phyloP scores from a whole-genome alignment of 2,329 filamentous ascomycete genomes.

The Sporothrix schenckii region DNA sequence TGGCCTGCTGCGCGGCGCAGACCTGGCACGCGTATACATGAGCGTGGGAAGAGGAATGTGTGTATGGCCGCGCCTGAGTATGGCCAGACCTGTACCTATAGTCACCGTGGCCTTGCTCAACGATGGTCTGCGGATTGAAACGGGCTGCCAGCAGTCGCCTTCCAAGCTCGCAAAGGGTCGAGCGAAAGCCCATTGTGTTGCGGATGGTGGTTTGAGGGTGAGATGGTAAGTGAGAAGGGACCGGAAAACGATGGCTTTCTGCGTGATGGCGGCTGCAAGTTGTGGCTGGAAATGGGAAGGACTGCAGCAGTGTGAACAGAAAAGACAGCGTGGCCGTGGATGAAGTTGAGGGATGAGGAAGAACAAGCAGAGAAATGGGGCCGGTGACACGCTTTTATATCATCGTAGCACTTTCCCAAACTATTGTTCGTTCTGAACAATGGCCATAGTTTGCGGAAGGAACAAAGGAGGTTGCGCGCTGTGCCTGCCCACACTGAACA shows the following conservation, averaged over 20 bases:
- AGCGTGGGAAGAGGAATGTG: not conserved
- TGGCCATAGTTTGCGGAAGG: not conserved
- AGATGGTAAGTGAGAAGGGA: not conserved
- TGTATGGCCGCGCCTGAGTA: not conserved
- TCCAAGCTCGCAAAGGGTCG: not conserved
- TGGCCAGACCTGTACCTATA: not conserved
- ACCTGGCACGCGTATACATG: conserved; percentile 9
- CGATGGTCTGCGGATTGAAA: not conserved
- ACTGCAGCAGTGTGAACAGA: not conserved
- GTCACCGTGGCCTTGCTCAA: not conserved
- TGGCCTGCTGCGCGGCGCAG: conserved; percentile 12
- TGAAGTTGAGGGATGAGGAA: not conserved
- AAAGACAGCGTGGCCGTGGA: conserved; percentile 2
- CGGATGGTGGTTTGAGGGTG: not conserved
- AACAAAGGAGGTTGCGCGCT: conserved; percentile 7
- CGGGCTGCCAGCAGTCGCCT: conserved; percentile 16
- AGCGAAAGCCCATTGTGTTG: conserved; percentile 6
- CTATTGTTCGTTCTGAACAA: not conserved
- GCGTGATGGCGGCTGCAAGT: not conserved
- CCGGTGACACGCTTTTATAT: not conserved
- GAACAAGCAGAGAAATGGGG: not conserved
- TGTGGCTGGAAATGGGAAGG: not conserved
- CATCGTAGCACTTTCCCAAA: too few species aligned
- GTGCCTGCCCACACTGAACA: conserved; percentile 6
- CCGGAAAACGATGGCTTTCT: not conserved